Evolutionary conservation across 495 filamentous ascomycete species (phyloP), one percentile per base, ranked within the genome.

Genomic region (Penicillium pancosmium): DNA sequence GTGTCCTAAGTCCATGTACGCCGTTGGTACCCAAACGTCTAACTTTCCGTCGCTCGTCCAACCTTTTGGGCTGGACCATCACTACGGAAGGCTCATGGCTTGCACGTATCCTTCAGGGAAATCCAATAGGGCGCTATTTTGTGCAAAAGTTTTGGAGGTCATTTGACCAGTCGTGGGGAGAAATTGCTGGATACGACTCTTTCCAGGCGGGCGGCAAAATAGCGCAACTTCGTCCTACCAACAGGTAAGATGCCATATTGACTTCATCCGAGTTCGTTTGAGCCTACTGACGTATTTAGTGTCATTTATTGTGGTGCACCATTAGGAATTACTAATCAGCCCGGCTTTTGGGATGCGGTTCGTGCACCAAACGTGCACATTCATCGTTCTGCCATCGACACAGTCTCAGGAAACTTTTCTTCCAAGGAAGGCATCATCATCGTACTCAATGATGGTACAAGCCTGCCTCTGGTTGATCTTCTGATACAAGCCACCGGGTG

Each of bases 31-130:
- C 71, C 0, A 69, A 68, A 18, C 63, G 46, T 52, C 70, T 65
- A 46, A 60, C 46, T 61, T 74, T 67, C 65, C 67, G 5, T 35
- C 33, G 33, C 33, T 35, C 33, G 10, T 35, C 33, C 33, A 35
- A 35, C 33, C 33, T 35, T 35, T 35, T 35, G 70, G 60, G 48
- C 71, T 85, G 54, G 84, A 89, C 54, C 60, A 69, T 34, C 80
- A 83, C 5, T 65, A 61, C 40, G 55, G 87, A 61, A 82, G 89
- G 43, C 71, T 86, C 31, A 70, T 78, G 66, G 77, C 88, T 54
- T 76, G 83, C 13, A 67, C 84, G 69, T 11, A 15, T 72, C 0
- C 52, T 74, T 8, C 67, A 72, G 36, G 69, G 66, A 0, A 74
- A 71, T 38, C 60, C 57, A 2, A 5, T 72, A 5, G 69, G 71